A percentile compares a stretch with the other conserved stretches of the same genome.
Conservation (phyloP, 306 rosid genomes). For the Lablab purpureus region DNA sequence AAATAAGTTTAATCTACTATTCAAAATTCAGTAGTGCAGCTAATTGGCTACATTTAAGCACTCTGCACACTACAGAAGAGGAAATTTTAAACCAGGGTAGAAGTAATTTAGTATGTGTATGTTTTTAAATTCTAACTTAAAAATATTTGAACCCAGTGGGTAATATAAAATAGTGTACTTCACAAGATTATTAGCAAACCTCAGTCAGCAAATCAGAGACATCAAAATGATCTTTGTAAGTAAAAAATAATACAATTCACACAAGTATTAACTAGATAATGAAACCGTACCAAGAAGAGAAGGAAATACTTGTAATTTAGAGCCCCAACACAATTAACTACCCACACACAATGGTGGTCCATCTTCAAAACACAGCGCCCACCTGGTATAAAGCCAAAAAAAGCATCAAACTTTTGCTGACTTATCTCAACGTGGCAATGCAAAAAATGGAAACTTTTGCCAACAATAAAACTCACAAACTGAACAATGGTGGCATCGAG, state of each 20-base stretch:
- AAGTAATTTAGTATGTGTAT: background rate
- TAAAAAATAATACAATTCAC: constrained; percentile 11
- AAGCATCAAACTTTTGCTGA: constrained; percentile 24
- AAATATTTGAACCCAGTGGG: background rate
- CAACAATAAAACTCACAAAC: constrained; percentile 75
- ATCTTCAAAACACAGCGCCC: constrained; percentile 98
- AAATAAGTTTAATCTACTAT: background rate
- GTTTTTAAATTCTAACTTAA: background rate
- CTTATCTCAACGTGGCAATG: constrained; percentile 3
- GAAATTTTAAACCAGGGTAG: constrained; percentile 6
- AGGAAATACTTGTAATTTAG: constrained; percentile 93
- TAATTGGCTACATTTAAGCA: background rate
- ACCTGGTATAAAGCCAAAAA: constrained; percentile 63
- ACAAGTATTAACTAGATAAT: constrained; percentile 4
- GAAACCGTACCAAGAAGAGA: constrained; percentile 84
- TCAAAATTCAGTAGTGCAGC: constrained; percentile 29
- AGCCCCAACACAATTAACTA: constrained; percentile 98
- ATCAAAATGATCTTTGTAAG: constrained; percentile 32
- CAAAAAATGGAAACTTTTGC: constrained; percentile 7
- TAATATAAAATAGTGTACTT: background rate
- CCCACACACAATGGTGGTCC: constrained; percentile 99
- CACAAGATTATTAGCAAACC: constrained; percentile 19
- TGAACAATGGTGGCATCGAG: constrained; percentile 98
- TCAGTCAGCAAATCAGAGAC: background rate
- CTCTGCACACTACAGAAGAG: background rate